Evolutionary conservation across 805 yeast species (phyloP).

Genomic region (Zygosaccharomyces kombuchaensis): DNA sequence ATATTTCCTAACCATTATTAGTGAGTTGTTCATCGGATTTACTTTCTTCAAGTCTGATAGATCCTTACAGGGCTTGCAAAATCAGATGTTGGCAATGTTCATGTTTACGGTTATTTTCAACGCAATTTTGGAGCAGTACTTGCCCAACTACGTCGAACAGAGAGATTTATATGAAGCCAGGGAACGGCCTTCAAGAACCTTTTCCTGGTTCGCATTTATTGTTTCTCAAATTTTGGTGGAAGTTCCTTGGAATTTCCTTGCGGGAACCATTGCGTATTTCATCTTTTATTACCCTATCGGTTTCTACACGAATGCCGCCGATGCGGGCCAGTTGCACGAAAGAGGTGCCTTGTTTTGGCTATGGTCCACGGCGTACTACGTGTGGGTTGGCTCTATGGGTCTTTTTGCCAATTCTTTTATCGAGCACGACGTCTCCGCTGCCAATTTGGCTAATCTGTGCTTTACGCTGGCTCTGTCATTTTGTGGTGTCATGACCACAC

Average conservation of each 20-base stretch:
- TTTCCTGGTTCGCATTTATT: slow-evolving; percentile 61
- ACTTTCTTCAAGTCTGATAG: slow-evolving; percentile 65
- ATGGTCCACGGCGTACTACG: slow-evolving; percentile 42
- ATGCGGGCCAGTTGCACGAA: slow-evolving; percentile 43
- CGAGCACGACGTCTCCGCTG: slow-evolving; percentile 59
- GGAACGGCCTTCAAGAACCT: slow-evolving; percentile 69
- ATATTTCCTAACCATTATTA: slow-evolving; percentile 46
- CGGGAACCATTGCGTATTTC: slow-evolving; percentile 60
- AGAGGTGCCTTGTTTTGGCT: slow-evolving; percentile 58
- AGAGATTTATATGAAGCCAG: slow-evolving; percentile 67
- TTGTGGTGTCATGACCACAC: slow-evolving; percentile 71
- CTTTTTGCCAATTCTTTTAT: slow-evolving; percentile 55
- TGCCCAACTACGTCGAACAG: slow-evolving; percentile 57
- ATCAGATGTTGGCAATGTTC: slow-evolving; percentile 74
- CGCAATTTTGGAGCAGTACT: slow-evolving; percentile 56
- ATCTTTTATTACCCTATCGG: slow-evolving; percentile 72
- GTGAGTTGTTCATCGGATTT: slow-evolving; percentile 66
- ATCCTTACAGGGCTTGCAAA: slow-evolving; percentile 67
- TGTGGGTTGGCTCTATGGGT: slow-evolving; percentile 55
- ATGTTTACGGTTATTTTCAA: slow-evolving; percentile 57
- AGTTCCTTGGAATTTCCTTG: slow-evolving; percentile 56
- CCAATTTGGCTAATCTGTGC: slow-evolving; percentile 51
- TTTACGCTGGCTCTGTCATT: slow-evolving; percentile 62
- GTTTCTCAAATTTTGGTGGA: slow-evolving; percentile 60
- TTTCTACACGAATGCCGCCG: slow-evolving; percentile 55